Conservation (phyloP, 345 rosid species). For the Salix suchowensis region DNA sequence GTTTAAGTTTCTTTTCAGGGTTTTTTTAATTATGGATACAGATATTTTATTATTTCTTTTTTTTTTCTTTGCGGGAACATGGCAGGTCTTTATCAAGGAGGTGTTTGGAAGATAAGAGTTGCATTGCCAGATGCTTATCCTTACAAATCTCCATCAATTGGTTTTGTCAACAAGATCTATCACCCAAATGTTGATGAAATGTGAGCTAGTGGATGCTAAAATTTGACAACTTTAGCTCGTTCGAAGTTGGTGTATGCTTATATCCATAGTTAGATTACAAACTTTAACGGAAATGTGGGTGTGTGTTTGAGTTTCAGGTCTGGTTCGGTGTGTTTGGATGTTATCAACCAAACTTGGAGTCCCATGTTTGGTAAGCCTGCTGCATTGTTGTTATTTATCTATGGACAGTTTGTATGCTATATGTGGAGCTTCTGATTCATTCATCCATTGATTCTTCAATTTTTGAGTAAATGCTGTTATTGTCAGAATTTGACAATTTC, state of each 20-base stretch:
- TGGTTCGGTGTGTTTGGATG: slow-evolving; percentile 95
- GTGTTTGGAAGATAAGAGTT: slow-evolving; percentile 94
- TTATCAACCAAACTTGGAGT: slow-evolving; percentile 96
- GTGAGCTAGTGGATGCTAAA: slow-evolving; percentile 42
- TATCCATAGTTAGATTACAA: neutral
- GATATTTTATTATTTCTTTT: neutral
- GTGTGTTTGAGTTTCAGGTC: slow-evolving; percentile 58
- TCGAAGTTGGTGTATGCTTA: neutral
- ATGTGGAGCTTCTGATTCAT: neutral
- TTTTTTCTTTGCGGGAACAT: slow-evolving; percentile 15
- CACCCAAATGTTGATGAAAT: slow-evolving; percentile 99
- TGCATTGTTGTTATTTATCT: neutral
- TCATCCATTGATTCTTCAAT: neutral
- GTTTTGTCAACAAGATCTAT: slow-evolving; percentile 88
- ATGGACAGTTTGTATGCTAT: neutral
- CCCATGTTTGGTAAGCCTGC: slow-evolving; percentile 85
- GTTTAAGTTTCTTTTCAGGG: slow-evolving; percentile 1
- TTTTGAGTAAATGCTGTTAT: neutral
- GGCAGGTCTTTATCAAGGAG: slow-evolving; percentile 87
- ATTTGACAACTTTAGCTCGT: slow-evolving; percentile 4
- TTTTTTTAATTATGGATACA: neutral
- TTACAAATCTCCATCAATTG: slow-evolving; percentile 93
- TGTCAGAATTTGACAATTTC: slow-evolving; percentile 2
- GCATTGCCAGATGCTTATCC: slow-evolving; percentile 99
- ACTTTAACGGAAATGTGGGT: neutral